Conservation (phyloP, 371 early-diverging fungal genomes). For the Dinochytrium kinnereticum region DNA sequence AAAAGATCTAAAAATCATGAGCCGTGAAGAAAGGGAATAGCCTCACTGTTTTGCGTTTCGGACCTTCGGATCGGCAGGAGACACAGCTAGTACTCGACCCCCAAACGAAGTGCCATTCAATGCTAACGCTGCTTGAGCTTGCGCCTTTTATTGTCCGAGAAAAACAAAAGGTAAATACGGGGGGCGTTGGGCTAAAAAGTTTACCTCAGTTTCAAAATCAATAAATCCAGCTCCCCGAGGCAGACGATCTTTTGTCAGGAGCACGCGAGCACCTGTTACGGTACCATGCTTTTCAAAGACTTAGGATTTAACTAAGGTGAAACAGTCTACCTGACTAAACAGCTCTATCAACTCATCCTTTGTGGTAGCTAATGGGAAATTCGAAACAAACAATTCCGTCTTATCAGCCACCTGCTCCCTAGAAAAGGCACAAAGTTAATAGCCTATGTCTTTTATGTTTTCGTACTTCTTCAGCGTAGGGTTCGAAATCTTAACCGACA, state of each 20-base stretch:
- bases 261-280: slow-evolving; percentile 44
- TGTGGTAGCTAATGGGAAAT: slow-evolving; percentile 40
- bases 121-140: slow-evolving; percentile 43
- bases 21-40: too few relatives aligned
- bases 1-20: too few relatives aligned
- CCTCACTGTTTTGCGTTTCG: too few relatives aligned
- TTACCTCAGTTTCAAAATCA: slow-evolving; percentile 48
- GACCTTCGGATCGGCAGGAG: slow-evolving; percentile 53
- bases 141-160: slow-evolving; percentile 28
- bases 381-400: slow-evolving; percentile 48
- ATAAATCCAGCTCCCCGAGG: slow-evolving; percentile 50
- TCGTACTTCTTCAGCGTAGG: slow-evolving; percentile 40
- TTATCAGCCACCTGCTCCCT: slow-evolving; percentile 38
- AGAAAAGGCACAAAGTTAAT: too few relatives aligned
- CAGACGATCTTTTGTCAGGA: slow-evolving; percentile 28
- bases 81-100: slow-evolving; percentile 46
- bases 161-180: too few relatives aligned
- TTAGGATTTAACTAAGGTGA: too few relatives aligned
- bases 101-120: slow-evolving; percentile 46
- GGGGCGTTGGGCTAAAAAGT: not conserved
- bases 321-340: slow-evolving; percentile 35
- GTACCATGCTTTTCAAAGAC: too few relatives aligned
- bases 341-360: slow-evolving; percentile 43
- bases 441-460: too few relatives aligned
- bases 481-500: slow-evolving; percentile 52